Percentiles rank a stretch among this genome's conserved stretches.
Evolutionary conservation across 2,329 filamentous ascomycete species (phyloP).

Genomic region (Fusarium hostae): DNA sequence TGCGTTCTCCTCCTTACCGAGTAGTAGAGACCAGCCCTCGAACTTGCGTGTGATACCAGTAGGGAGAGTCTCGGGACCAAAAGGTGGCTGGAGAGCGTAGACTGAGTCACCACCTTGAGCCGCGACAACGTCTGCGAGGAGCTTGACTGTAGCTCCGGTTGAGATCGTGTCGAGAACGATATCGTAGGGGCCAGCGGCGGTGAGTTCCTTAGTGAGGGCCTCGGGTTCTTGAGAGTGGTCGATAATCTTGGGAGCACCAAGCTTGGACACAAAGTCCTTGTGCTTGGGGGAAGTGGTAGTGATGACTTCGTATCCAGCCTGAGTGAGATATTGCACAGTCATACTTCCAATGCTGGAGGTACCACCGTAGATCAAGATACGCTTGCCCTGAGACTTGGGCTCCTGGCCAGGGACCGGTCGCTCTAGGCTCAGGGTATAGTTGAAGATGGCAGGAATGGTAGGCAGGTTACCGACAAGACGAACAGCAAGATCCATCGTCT

Average conservation of each 20-base stretch:
- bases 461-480: slow-evolving; percentile 33
- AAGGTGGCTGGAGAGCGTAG: slow-evolving; percentile 31
- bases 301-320: slow-evolving; percentile 33
- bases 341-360: slow-evolving; percentile 34
- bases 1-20: slow-evolving; percentile 29
- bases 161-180: slow-evolving; percentile 31
- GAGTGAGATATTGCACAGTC: slow-evolving; percentile 28
- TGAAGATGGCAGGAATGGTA: slow-evolving; percentile 31
- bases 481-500: slow-evolving; percentile 23
- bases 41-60: slow-evolving; percentile 26
- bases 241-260: slow-evolving; percentile 20
- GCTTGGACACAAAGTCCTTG: slow-evolving; percentile 20
- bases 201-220: slow-evolving; percentile 1
- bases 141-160: slow-evolving; percentile 21
- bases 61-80: slow-evolving; percentile 24
- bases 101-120: slow-evolving; percentile 24
- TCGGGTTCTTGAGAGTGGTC: slow-evolving; percentile 14
- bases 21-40: slow-evolving; percentile 34
- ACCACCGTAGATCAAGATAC: slow-evolving; percentile 28
- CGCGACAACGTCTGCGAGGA: slow-evolving; percentile 22
- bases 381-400: slow-evolving; percentile 17
- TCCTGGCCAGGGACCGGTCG: slow-evolving; percentile 7
- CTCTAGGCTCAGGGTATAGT: slow-evolving; percentile 22
- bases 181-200: slow-evolving; percentile 22
- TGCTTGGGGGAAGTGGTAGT: slow-evolving; percentile 35